These are phyloP conservation scores for Nepenthes mirabilis DNA, from an alignment of 148 eudicot species.

Conservation along the genomic window DNA sequence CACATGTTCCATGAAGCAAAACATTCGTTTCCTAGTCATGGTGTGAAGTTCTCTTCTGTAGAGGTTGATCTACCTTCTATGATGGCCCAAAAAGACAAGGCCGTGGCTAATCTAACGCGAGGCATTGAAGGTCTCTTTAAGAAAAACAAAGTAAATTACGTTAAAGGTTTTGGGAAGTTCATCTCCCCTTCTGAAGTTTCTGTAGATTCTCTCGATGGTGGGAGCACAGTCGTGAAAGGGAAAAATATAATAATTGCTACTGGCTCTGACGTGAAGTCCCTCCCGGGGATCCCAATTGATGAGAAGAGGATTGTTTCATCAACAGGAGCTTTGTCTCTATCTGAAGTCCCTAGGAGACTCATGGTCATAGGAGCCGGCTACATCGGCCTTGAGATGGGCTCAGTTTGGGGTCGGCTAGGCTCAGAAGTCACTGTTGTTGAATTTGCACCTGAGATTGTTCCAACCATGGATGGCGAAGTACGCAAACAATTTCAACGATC, in stretches of 20 bases:
- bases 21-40: constrained; percentile 70
- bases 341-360: constrained; percentile 70
- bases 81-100: constrained; percentile 91
- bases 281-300: constrained; percentile 80
- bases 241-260: constrained; percentile 83
- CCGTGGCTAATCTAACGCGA: constrained; percentile 50
- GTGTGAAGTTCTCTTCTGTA: constrained; percentile 53
- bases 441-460: constrained; percentile 78
- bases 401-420: constrained; percentile 95
- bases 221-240: constrained; percentile 65
- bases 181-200: constrained; percentile 76
- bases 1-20: constrained; percentile 95
- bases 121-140: constrained; percentile 91
- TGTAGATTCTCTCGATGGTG: constrained; percentile 70
- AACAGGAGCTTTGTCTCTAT: constrained; percentile 62
- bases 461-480: constrained; percentile 82
- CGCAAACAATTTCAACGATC: constrained; percentile 86
- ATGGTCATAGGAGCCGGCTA: constrained; percentile 95
- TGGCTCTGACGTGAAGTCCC: constrained; percentile 84
- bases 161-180: constrained; percentile 80
- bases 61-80: constrained; percentile 85
- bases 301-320: constrained; percentile 84
- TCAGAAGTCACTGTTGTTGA: constrained; percentile 89
- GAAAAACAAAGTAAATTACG: constrained; percentile 92
- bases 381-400: constrained; percentile 91